Percentiles rank a stretch among this genome's conserved stretches.
These are phyloP conservation scores for Hyphochytrium catenoides DNA, from an alignment of 352 stramenopile genomes.

Conservation along the genomic window DNA sequence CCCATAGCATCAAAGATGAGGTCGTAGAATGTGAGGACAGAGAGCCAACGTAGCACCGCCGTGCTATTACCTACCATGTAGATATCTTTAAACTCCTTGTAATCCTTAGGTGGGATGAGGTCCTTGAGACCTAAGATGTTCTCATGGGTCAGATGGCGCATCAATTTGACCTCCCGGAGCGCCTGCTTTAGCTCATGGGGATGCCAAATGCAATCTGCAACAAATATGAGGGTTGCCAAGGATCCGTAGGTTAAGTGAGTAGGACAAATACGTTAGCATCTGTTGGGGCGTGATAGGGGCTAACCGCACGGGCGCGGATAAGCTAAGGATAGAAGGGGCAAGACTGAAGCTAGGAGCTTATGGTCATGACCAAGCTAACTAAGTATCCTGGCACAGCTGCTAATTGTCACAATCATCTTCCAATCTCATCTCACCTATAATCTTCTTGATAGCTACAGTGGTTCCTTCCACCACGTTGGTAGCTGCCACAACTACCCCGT, in stretches of 20 bases:
- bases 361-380: constrained; percentile 5
- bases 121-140: constrained; percentile 59
- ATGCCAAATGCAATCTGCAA: constrained; percentile 69
- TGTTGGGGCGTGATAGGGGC: too few species aligned
- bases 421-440: constrained; percentile 19
- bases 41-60: too few species aligned
- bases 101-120: constrained; percentile 48
- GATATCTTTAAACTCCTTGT: constrained; percentile 55
- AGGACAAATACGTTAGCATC: too few species aligned
- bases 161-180: constrained; percentile 46
- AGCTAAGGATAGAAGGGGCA: too few species aligned
- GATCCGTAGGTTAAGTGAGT: too few species aligned
- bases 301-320: too few species aligned
- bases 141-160: constrained; percentile 56
- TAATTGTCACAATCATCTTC: constrained; percentile 5
- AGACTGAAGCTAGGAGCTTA: too few species aligned
- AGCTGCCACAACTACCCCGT: constrained; percentile 65
- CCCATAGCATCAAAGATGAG: too few species aligned
- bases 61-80: too few species aligned
- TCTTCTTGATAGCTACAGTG: constrained; percentile 70
- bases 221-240: too few species aligned
- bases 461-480: constrained; percentile 45
- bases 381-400: constrained; percentile 6
- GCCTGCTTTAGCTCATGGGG: constrained; percentile 67
- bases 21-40: too few species aligned